Evolutionary conservation across 2,329 filamentous ascomycete genomes (phyloP), one percentile per base, ranked within the genome.

Genomic region (Xylariaceae sp.): DNA sequence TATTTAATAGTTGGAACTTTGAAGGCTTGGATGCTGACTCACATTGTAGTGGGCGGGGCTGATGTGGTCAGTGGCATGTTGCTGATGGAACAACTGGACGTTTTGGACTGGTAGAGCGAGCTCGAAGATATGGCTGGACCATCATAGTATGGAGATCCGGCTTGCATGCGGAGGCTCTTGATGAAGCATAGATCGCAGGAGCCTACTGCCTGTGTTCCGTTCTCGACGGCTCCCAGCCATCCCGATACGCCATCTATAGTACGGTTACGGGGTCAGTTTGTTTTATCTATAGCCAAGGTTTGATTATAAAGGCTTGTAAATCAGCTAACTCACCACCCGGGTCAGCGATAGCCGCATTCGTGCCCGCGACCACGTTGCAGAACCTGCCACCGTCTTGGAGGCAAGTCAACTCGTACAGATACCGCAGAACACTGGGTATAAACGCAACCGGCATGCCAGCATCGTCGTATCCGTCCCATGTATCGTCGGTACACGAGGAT

Each of bases 91-190:
- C 50, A 53, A n/a, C 34, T 47, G 6, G 41, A 47, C 1, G 41
- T 53, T 14, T 40, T 34, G 3, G 51, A 47, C 8, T 34, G 16
- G 28, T 47, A 47, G 17, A 39, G 31, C 2, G 40, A 45, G 6
- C 6, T 6, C 6, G n/a, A n/a, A n/a, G 8, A 4, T 3, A 47
- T 5, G 3, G 2, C 41, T 3, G 33, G 26, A 2, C 43, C 43
- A 11, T 39, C 48, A 29, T 60, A 60, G n/a, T 40, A 60, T 4
- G 57, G 57, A 2, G 53, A 54, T 7, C 48, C 48, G 3, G 57
- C 57, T 26, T 60, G 47, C 5, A 57, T 17, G 5, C 33, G 33
- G 7, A 60, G 40, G 1, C 12, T 37, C 19, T 57, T 57, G 24
- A 60, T 14, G 16, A 57, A 49, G 41, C 58, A 50, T 2, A 28